Conservation (phyloP, 345 rosid species). For the Ailanthus altissimus region DNA sequence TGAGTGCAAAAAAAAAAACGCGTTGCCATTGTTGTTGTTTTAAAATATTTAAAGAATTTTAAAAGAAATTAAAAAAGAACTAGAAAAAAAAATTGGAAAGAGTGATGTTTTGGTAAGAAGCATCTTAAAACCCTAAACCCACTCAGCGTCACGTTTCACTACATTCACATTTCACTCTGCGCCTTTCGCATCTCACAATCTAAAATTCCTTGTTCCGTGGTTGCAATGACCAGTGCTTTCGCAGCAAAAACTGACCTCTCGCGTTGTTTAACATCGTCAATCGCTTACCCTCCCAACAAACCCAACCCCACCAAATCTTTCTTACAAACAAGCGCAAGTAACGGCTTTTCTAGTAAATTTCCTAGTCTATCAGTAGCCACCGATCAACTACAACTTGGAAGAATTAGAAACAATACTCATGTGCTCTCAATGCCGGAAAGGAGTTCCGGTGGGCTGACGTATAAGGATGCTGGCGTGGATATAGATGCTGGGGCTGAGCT, state of each 20-base stretch:
- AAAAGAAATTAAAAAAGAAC: too few species aligned
- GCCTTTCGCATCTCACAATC: neutral
- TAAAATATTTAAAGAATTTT: too few species aligned
- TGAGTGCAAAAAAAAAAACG: too few species aligned
- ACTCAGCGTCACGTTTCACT: neutral
- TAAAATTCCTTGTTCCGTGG: neutral
- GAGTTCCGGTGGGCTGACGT: conserved; percentile 45
- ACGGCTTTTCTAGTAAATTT: neutral
- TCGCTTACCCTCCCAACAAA: neutral
- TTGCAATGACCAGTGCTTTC: conserved; percentile 17
- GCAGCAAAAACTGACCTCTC: conserved; percentile 25
- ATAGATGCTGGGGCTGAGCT: conserved; percentile 95
- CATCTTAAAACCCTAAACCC: neutral
- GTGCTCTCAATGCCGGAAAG: conserved; percentile 33
- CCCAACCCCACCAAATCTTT: neutral
- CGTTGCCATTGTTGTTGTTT: too few species aligned
- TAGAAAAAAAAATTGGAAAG: too few species aligned
- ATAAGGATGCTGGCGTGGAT: conserved; percentile 91
- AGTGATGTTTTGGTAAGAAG: neutral
- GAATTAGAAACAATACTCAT: neutral
- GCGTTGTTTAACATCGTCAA: conserved; percentile 8
- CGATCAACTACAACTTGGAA: neutral
- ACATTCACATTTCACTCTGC: neutral
- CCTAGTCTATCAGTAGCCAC: neutral
- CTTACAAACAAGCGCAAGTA: neutral